phyloP scores from a whole-genome alignment of 2,329 filamentous ascomycete species.

The Fusarium praegraminearum region DNA sequence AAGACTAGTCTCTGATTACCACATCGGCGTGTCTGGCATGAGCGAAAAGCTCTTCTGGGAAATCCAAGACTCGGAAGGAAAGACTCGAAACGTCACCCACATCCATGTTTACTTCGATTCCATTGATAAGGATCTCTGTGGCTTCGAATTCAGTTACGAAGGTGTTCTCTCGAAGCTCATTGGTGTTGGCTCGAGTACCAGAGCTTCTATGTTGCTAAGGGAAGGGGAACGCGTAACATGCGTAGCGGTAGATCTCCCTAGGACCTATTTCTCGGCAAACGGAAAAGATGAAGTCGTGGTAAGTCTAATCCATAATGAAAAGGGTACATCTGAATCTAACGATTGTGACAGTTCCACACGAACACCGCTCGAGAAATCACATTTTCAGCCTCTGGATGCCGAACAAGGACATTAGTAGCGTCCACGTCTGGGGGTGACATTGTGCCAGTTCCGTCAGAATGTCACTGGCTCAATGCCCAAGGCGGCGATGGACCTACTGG shows the following conservation, averaged over 20 bases:
- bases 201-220: not conserved
- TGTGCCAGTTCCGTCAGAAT: not conserved
- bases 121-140: not conserved
- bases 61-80: not conserved
- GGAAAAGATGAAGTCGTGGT: not conserved
- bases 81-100: not conserved
- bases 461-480: not conserved
- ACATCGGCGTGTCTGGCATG: not conserved
- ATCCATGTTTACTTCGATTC: not conserved
- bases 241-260: not conserved
- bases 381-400: not conserved
- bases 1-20: not conserved
- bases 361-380: not conserved
- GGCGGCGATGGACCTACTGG: not conserved
- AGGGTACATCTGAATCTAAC: not conserved
- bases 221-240: not conserved
- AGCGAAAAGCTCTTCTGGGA: not conserved
- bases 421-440: rapidly evolving
- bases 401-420: not conserved
- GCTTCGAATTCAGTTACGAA: not conserved
- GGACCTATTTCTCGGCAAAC: not conserved
- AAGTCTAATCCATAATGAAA: not conserved
- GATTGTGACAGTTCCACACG: not conserved
- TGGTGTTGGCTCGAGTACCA: not conserved
- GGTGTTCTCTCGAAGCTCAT: not conserved